phyloP scores from a whole-genome alignment of 768 basidiomycete species.

The Dentipellis fragilis region DNA sequence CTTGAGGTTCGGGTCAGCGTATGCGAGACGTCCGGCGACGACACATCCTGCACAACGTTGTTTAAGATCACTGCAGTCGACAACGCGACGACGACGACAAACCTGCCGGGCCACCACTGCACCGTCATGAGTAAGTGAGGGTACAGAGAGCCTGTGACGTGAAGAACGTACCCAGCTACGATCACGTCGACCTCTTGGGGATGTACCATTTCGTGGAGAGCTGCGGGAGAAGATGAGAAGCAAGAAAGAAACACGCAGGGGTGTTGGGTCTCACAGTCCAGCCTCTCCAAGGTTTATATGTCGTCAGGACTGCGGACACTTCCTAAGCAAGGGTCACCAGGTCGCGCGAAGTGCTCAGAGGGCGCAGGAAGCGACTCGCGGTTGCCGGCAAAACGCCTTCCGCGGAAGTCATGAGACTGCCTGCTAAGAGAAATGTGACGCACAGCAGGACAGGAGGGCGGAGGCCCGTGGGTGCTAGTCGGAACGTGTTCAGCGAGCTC shows the following conservation, averaged over 20 bases:
- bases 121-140: background rate
- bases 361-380: background rate
- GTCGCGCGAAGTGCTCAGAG: background rate
- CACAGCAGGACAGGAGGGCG: background rate
- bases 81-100: background rate
- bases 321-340: background rate
- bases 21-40: constrained; percentile 58
- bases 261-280: background rate
- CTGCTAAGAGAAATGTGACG: background rate
- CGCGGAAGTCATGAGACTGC: background rate
- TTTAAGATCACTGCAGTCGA: background rate
- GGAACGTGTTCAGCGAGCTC: background rate
- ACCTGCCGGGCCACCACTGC: constrained; percentile 55
- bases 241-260: background rate
- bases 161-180: constrained; percentile 38
- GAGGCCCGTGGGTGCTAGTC: background rate
- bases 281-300: background rate
- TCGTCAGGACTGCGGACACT: background rate
- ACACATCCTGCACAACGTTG: constrained; percentile 37
- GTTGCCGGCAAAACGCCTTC: background rate
- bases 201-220: constrained; percentile 28
- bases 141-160: background rate
- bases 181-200: constrained; percentile 68
- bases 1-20: constrained; percentile 62
- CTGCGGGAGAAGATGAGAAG: background rate